phyloP scores from a whole-genome alignment of 2,329 filamentous ascomycete species.

The Paraphoma sp. region DNA sequence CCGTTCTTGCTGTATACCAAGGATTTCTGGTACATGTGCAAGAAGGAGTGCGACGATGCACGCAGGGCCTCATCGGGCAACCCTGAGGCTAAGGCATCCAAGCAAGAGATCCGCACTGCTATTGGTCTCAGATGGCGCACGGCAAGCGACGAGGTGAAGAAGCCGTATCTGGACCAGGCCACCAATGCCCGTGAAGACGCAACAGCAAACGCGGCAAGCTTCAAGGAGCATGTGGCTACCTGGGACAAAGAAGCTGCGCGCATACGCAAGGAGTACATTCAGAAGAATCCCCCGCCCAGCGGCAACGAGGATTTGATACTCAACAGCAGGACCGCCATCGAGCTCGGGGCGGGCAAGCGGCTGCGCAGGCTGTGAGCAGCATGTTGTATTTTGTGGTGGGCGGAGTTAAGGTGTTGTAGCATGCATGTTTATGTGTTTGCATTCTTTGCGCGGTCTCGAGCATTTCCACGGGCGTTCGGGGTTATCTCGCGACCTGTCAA shows the following conservation, averaged over 20 bases:
- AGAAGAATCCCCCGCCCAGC: constrained; percentile 39
- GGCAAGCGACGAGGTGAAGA: constrained; percentile 71
- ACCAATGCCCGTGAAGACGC: constrained; percentile 73
- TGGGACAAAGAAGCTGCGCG: constrained; percentile 74
- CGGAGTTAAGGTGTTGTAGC: constrained; percentile 20
- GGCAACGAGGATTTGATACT: constrained; percentile 38
- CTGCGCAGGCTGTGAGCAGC: constrained; percentile 33
- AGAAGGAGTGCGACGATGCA: constrained; percentile 71
- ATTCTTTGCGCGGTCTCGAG: constrained; percentile 24
- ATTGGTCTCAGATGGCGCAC: constrained; percentile 92
- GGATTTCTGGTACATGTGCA: constrained; percentile 68
- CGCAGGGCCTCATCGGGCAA: constrained; percentile 70
- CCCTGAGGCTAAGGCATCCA: constrained; percentile 69
- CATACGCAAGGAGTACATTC: constrained; percentile 53
- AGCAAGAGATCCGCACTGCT: constrained; percentile 80
- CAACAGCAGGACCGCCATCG: constrained; percentile 47
- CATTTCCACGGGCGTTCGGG: constrained; percentile 31
- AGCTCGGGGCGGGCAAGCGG: constrained; percentile 44
- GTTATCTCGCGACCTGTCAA: neutral
- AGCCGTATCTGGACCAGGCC: constrained; percentile 79
- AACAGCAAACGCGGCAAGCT: constrained; percentile 63
- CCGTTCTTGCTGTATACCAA: constrained; percentile 92
- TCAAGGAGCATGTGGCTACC: constrained; percentile 65
- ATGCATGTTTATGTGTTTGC: constrained; percentile 20
- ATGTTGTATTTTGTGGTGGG: neutral